phyloP scores from a whole-genome alignment of 371 early-diverging fungal species.

The Dichotomocladium elegans region DNA sequence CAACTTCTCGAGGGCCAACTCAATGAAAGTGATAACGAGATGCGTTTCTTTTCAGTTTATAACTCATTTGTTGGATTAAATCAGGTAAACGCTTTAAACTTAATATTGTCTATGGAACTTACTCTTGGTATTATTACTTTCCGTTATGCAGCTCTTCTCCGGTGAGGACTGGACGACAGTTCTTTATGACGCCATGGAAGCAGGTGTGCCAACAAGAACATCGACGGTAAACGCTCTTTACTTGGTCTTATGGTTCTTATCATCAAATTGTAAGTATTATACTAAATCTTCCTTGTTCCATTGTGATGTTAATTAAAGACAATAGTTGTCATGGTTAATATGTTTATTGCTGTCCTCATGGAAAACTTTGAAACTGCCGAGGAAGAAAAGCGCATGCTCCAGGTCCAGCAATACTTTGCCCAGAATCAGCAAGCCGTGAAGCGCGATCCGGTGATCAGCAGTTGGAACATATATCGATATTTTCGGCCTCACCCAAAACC shows the following conservation, averaged over 20 bases:
- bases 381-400: slow-evolving; percentile 54
- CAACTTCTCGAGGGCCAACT: slow-evolving; percentile 49
- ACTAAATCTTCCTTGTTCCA: not conserved
- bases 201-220: slow-evolving; percentile 29
- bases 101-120: not conserved
- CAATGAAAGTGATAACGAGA: slow-evolving; percentile 39
- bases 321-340: slow-evolving; percentile 56
- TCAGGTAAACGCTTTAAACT: slow-evolving; percentile 43
- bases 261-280: slow-evolving; percentile 59
- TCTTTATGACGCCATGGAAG: slow-evolving; percentile 52
- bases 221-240: slow-evolving; percentile 51
- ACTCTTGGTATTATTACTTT: not conserved
- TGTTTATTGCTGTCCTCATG: slow-evolving; percentile 66
- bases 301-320: not conserved
- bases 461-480: slow-evolving; percentile 52
- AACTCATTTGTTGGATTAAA: slow-evolving; percentile 59
- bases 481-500: slow-evolving; percentile 50
- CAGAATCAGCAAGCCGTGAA: slow-evolving; percentile 27
- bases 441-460: slow-evolving; percentile 38
- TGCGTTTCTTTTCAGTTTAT: slow-evolving; percentile 61
- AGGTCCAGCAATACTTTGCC: slow-evolving; percentile 45
- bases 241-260: slow-evolving; percentile 57
- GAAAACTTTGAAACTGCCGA: slow-evolving; percentile 64
- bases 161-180: slow-evolving; percentile 70
- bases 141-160: slow-evolving; percentile 48